Evolutionary conservation across 495 filamentous ascomycete species (phyloP).

Genomic region (Neurospora cerealis): DNA sequence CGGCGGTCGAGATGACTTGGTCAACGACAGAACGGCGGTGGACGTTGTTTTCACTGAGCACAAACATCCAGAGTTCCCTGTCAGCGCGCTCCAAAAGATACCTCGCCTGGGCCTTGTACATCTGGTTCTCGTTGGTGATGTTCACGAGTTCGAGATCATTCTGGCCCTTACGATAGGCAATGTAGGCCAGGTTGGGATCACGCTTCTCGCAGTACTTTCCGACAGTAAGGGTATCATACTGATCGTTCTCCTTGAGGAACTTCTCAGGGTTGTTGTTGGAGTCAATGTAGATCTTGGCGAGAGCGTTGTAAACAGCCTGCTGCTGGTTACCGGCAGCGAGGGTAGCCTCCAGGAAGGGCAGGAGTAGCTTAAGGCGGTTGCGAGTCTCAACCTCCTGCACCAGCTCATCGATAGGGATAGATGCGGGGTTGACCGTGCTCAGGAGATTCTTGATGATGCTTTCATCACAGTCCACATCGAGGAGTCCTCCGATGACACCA

Average conservation of each 20-base stretch:
- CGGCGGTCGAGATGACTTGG: constrained; percentile 92
- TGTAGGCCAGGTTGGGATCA: constrained; percentile 93
- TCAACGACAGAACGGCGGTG: constrained; percentile 89
- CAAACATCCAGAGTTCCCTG: constrained; percentile 85
- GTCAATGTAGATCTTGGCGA: constrained; percentile 99
- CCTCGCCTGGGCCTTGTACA: constrained; percentile 94
- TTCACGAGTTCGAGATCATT: constrained; percentile 96
- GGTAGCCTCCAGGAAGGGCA: constrained; percentile 94
- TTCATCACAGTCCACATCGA: constrained; percentile 98
- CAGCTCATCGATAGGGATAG: constrained; percentile 91
- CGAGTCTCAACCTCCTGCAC: constrained; percentile 90
- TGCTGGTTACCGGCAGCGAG: constrained; percentile 89
- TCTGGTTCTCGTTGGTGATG: constrained; percentile 97
- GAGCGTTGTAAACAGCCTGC: constrained; percentile 93
- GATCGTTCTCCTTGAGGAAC: constrained; percentile 95
- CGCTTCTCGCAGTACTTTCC: constrained; percentile 99
- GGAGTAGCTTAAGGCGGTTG: constrained; percentile 88
- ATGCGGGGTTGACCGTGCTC: constrained; percentile 70
- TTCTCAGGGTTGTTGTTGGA: constrained; percentile 98
- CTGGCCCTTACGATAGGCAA: constrained; percentile 91
- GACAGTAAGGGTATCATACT: constrained; percentile 86
- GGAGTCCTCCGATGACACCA: constrained; percentile 85
- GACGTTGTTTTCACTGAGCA: constrained; percentile 89
- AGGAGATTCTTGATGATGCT: constrained; percentile 88
- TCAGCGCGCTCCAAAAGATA: constrained; percentile 91